phyloP scores from a whole-genome alignment of 2,329 filamentous ascomycete species.

The Trichothecium sympodiale region DNA sequence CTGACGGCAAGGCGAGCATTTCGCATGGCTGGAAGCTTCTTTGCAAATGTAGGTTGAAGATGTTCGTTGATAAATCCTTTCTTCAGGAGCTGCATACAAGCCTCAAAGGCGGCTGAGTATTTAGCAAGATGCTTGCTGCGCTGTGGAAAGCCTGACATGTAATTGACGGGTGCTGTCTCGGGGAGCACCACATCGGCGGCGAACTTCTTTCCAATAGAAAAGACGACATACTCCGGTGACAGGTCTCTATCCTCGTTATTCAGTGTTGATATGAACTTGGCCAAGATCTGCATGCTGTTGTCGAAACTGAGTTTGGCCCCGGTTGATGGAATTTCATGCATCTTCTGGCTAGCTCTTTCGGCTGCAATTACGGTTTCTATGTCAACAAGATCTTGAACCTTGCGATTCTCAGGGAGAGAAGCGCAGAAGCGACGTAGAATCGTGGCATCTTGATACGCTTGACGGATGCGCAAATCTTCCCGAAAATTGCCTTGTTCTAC shows the following conservation, averaged over 20 bases:
- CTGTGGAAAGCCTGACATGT: slow-evolving; percentile 51
- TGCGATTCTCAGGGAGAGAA: slow-evolving; percentile 61
- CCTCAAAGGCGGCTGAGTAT: slow-evolving; percentile 78
- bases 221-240: slow-evolving; percentile 49
- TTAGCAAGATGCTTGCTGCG: slow-evolving; percentile 69
- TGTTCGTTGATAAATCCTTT: slow-evolving; percentile 60
- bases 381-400: slow-evolving; percentile 21
- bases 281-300: slow-evolving; percentile 60
- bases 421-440: slow-evolving; percentile 67
- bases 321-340: slow-evolving; percentile 46
- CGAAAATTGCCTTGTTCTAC: slow-evolving; percentile 56
- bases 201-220: slow-evolving; percentile 45
- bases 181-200: slow-evolving; percentile 73
- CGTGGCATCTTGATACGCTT: slow-evolving; percentile 49
- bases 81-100: slow-evolving; percentile 59
- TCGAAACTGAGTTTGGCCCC: slow-evolving; percentile 58
- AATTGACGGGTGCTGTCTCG: slow-evolving; percentile 58
- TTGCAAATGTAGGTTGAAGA: slow-evolving; percentile 62
- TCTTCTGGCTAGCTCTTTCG: slow-evolving; percentile 26
- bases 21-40: slow-evolving; percentile 66
- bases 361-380: slow-evolving; percentile 6
- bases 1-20: slow-evolving; percentile 79
- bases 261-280: slow-evolving; percentile 62
- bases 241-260: slow-evolving; percentile 15
- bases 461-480: slow-evolving; percentile 45